phyloP scores from a whole-genome alignment of 257 asterid genomes.

The Dorcoceras hygrometricum region DNA sequence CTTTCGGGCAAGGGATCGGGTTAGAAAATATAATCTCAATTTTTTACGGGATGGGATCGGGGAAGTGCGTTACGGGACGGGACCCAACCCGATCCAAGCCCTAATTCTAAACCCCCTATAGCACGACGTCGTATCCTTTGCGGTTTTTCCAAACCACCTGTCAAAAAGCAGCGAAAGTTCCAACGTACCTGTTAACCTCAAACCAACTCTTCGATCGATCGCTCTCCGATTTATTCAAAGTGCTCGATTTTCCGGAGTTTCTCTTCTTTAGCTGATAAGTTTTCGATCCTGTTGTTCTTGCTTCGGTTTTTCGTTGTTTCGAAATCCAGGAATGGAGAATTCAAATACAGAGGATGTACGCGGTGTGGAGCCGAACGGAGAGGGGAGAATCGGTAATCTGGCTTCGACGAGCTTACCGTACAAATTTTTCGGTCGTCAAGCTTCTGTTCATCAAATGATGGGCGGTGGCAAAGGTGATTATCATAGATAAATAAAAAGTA shows the following conservation, averaged over 20 bases:
- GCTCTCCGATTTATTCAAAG: neutral
- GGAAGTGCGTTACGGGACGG: too few relatives aligned
- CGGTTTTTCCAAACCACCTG: too few relatives aligned
- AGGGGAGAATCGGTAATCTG: conserved; percentile 42
- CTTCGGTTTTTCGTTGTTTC: neutral
- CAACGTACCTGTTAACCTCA: too few relatives aligned
- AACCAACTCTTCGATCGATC: neutral
- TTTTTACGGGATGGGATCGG: too few relatives aligned
- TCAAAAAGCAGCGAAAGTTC: too few relatives aligned
- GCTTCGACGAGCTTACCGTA: conserved; percentile 53
- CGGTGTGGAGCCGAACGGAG: conserved; percentile 44
- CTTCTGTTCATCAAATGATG: conserved; percentile 65
- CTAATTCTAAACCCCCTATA: too few relatives aligned
- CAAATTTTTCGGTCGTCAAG: conserved; percentile 49
- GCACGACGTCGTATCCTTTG: too few relatives aligned
- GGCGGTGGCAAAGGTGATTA: conserved; percentile 76
- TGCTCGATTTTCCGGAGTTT: neutral
- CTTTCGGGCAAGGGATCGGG: too few relatives aligned
- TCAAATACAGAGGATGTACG: conserved; percentile 54
- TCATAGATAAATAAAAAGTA: neutral
- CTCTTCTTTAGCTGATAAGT: too few relatives aligned
- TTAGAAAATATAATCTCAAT: too few relatives aligned
- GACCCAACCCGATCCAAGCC: too few relatives aligned
- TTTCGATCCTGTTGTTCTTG: neutral
- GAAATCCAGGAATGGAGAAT: conserved; percentile 51